A percentile compares a stretch with the other conserved stretches of the same genome.
phyloP scores from a whole-genome alignment of 352 stramenopile species.

The Phytopythium helicoides region DNA sequence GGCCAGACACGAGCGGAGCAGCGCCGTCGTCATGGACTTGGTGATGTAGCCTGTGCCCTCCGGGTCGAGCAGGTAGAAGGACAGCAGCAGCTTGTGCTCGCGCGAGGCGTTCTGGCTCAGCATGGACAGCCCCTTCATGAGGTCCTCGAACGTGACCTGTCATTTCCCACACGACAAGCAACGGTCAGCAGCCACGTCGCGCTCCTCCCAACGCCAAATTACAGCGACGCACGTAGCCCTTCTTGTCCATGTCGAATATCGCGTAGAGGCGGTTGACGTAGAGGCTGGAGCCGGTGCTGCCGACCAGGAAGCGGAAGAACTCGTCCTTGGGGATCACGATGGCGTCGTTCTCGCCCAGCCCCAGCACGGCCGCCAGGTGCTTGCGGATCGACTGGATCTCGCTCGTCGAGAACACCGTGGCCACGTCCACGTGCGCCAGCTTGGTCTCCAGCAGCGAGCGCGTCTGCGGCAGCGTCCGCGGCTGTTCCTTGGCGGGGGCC shows the following conservation, averaged over 20 bases:
- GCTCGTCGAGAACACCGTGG: slow-evolving; percentile 66
- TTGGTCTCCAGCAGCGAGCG: slow-evolving; percentile 64
- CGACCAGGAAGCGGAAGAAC: slow-evolving; percentile 83
- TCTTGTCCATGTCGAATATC: slow-evolving; percentile 82
- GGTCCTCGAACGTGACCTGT: slow-evolving; percentile 80
- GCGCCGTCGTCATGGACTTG: slow-evolving; percentile 78
- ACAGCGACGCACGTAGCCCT: slow-evolving; percentile 48
- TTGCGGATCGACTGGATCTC: slow-evolving; percentile 82
- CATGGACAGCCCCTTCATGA: slow-evolving; percentile 78
- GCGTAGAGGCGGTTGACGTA: slow-evolving; percentile 85
- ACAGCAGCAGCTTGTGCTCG: slow-evolving; percentile 86
- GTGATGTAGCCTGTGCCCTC: slow-evolving; percentile 80
- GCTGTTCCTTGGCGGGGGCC: slow-evolving; percentile 7
- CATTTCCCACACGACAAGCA: slow-evolving; percentile 1
- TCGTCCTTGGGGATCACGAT: slow-evolving; percentile 84
- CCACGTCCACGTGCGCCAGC: slow-evolving; percentile 68
- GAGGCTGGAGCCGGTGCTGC: slow-evolving; percentile 65
- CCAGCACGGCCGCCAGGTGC: slow-evolving; percentile 63
- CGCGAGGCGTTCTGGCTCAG: slow-evolving; percentile 84
- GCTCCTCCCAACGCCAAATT: neutral
- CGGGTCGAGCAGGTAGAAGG: slow-evolving; percentile 80
- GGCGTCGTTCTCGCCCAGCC: slow-evolving; percentile 61
- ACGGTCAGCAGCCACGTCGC: neutral
- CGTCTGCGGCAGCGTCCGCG: slow-evolving; percentile 7
- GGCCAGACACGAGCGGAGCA: slow-evolving; percentile 81